Base-by-base conservation (phyloP, 1,139 yeast genomes). In the Pichia sp. region DNA sequence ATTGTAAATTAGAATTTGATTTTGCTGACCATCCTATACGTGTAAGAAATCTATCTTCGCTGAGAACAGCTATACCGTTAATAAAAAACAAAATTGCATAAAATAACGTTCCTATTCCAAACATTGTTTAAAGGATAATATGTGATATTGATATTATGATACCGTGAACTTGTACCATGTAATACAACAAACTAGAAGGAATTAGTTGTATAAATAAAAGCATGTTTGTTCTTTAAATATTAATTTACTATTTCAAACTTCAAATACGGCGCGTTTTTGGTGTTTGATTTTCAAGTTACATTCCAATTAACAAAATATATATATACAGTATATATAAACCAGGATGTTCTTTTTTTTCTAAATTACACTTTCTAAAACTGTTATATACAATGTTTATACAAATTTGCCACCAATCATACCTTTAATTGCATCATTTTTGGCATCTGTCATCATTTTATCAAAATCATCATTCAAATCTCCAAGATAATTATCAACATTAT, bases 21-120 rank as follows among this genome's bases (percentile, higher is more conserved):
- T 39, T 38, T 3, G 53, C 26, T 10, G 54, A 40, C 61, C 77
- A 68, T 16, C 80, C 80, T 43, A 75, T 79, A 62, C 95, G 68
- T 53, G 82, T 81, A 46, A 87, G 69, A 59, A 87, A 87, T 49
- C 96, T 69, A 61, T 87, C 95, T 58, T 87, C 95, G 56, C 85
- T 82, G 40, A 87, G 70, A 37, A 87, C 83, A 1, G 95, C 95
- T 28, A 86, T 75, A 1, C 92, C 79, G 61, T 87, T 87, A 44
- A 85, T 75, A 48, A 83, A 65, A 48, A 87, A 70, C 33, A 86
- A 64, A n/a, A 75, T 70, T 43, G 79, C 83, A 63, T 83, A 84
- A 54, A 81, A 73, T 37, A 84, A 64, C 53, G 76, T 73, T 23
- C 92, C 92, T 41, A 84, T 66, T 32, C 92, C 92, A 65, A 84